Evolutionary conservation across 495 filamentous ascomycete genomes (phyloP).

Genomic region (Tuber microsphaerosporum): DNA sequence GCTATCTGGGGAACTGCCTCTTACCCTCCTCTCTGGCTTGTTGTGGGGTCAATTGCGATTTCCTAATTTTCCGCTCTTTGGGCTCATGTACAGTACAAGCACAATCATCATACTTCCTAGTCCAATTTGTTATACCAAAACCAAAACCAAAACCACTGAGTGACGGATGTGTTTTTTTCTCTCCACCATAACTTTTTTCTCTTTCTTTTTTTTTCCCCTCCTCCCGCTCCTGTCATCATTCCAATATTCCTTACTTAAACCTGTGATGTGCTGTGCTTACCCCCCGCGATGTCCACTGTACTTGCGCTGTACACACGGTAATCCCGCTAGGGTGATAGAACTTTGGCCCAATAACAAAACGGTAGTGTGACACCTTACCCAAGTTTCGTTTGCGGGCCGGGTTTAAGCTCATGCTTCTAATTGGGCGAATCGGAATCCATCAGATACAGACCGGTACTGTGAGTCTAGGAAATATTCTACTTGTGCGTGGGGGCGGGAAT

Average conservation of each 20-base stretch:
- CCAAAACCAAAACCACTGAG: not conserved
- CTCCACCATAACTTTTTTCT: not conserved
- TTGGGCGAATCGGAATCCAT: not conserved
- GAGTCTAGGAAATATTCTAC: not conserved
- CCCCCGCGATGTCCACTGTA: not conserved
- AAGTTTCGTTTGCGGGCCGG: not conserved
- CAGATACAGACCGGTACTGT: not conserved
- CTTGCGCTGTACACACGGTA: not conserved
- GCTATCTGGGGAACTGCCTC: not conserved
- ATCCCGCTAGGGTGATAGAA: not conserved
- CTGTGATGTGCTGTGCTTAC: not conserved
- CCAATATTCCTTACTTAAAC: not conserved
- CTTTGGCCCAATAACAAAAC: not conserved
- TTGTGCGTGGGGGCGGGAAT: slow-evolving; percentile 1
- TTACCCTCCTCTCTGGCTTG: not conserved
- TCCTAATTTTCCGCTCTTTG: not conserved
- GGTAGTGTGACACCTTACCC: not conserved
- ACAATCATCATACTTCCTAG: not conserved
- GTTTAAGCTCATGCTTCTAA: not conserved
- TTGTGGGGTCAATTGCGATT: not conserved
- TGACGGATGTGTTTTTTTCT: not conserved
- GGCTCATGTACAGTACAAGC: not conserved
- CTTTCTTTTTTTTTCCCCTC: no score
- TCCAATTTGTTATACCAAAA: not conserved
- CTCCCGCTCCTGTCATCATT: not conserved